A percentile compares a stretch with the other conserved stretches of the same genome.
Evolutionary conservation across 2,329 filamentous ascomycete genomes (phyloP).

Genomic region (Monosporascus sp.): DNA sequence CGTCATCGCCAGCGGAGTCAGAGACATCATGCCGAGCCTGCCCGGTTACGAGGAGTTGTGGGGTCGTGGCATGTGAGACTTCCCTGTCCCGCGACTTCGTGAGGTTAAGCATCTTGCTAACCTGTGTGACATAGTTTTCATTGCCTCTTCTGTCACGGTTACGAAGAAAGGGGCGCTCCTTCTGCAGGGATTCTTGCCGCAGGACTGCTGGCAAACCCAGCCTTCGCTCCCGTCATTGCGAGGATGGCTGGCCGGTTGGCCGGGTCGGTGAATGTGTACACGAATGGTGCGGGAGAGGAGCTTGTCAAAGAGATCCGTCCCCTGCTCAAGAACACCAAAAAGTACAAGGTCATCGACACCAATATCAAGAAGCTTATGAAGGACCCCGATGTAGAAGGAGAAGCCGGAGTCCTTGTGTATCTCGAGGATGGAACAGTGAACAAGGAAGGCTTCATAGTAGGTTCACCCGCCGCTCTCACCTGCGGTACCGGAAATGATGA

Average conservation of each 20-base stretch:
- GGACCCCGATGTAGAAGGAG: conserved; percentile 11
- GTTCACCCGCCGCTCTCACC: not conserved
- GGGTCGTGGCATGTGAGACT: conserved; percentile 43
- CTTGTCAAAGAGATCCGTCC: conserved; percentile 25
- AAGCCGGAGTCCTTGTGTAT: conserved; percentile 18
- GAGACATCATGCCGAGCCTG: conserved; percentile 45
- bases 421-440: conserved; percentile 30
- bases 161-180: conserved; percentile 45
- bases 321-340: conserved; percentile 22
- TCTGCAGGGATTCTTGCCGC: conserved; percentile 43
- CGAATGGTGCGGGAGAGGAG: conserved; percentile 33
- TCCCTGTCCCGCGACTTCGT: not conserved
- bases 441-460: conserved; percentile 34
- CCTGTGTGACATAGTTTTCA: conserved; percentile 37
- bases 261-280: conserved; percentile 44
- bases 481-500: not conserved
- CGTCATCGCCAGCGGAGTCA: conserved; percentile 48
- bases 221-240: conserved; percentile 33
- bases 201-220: conserved; percentile 25
- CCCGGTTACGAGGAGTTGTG: conserved; percentile 51
- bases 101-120: not conserved
- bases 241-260: conserved; percentile 40
- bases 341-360: conserved; percentile 33
- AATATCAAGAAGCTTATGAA: conserved; percentile 12
- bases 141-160: conserved; percentile 57